A percentile compares a stretch with the other conserved stretches of the same genome.
phyloP scores from a whole-genome alignment of 768 basidiomycete genomes.

The Trametes cubensis region DNA sequence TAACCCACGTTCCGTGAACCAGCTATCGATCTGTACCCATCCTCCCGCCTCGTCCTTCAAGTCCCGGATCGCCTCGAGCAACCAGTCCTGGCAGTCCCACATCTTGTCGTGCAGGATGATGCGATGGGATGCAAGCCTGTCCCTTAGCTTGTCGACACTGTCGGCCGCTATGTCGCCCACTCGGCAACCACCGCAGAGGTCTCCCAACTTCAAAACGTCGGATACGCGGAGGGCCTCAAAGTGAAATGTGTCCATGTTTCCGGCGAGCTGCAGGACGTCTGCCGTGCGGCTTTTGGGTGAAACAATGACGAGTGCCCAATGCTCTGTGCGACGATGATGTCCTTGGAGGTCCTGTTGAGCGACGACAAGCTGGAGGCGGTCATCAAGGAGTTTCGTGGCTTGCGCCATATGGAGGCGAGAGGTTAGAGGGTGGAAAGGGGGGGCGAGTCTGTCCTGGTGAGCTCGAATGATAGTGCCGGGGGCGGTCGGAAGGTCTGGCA shows the following conservation, averaged over 20 bases:
- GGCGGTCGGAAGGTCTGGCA: too few species aligned
- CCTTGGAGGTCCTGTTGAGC: conserved; percentile 8
- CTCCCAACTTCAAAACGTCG: background rate
- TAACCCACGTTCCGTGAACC: conserved; percentile 3
- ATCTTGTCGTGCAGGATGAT: conserved; percentile 3
- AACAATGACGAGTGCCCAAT: conserved; percentile 1
- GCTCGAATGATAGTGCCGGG: too few species aligned
- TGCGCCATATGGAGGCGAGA: background rate
- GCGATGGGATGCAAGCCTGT: background rate
- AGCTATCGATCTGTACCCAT: conserved; percentile 2
- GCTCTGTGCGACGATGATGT: conserved; percentile 6
- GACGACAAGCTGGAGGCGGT: conserved; percentile 1
- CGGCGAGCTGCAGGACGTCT: conserved; percentile 8
- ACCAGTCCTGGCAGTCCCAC: conserved; percentile 16
- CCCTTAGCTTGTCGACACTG: background rate
- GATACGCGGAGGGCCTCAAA: conserved; percentile 3
- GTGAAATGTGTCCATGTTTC: conserved; percentile 13
- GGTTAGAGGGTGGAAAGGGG: background rate
- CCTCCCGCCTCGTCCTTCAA: background rate
- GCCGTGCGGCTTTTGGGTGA: background rate
- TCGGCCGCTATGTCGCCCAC: conserved; percentile 6
- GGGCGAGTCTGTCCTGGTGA: too few species aligned
- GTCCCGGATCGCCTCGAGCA: conserved; percentile 2
- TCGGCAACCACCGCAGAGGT: conserved; percentile 1
- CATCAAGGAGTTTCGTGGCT: background rate